Evolutionary conservation across 2,329 filamentous ascomycete species (phyloP).

Genomic region (Penicillium sp.): DNA sequence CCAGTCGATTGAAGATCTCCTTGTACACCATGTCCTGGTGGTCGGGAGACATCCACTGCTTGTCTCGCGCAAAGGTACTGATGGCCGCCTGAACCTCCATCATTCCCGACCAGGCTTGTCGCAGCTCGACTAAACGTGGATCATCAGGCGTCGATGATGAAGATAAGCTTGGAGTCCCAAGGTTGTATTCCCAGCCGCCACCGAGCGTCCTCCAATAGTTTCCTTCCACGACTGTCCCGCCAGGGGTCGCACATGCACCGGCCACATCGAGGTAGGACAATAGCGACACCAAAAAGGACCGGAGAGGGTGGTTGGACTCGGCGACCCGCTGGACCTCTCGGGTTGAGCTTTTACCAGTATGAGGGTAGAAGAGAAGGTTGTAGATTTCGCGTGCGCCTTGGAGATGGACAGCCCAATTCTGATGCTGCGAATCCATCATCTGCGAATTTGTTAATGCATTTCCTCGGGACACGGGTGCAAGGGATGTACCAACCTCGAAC

Average conservation of each 20-base stretch:
- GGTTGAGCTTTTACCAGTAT: slow-evolving; percentile 17
- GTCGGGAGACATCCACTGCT: slow-evolving; percentile 29
- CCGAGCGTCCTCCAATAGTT: slow-evolving; percentile 42
- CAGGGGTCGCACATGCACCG: slow-evolving; percentile 38
- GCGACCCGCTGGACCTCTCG: slow-evolving; percentile 30
- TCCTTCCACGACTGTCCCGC: slow-evolving; percentile 38
- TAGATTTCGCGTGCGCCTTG: slow-evolving; percentile 42
- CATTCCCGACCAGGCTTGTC: slow-evolving; percentile 32
- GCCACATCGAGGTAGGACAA: slow-evolving; percentile 43
- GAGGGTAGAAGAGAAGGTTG: slow-evolving; percentile 31
- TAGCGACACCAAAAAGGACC: slow-evolving; percentile 39
- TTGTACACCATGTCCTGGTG: slow-evolving; percentile 33
- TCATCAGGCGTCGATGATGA: slow-evolving; percentile 21
- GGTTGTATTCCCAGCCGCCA: slow-evolving; percentile 40
- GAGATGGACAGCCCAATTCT: slow-evolving; percentile 42
- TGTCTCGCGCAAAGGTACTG: slow-evolving; percentile 34
- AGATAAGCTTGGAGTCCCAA: slow-evolving; percentile 33
- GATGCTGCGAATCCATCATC: slow-evolving; percentile 41
- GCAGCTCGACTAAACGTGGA: slow-evolving; percentile 27
- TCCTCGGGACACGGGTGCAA: too few species aligned
- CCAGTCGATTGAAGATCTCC: slow-evolving; percentile 28
- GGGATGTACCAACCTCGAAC: slow-evolving; percentile 29
- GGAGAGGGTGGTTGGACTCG: slow-evolving; percentile 35
- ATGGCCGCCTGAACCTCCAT: slow-evolving; percentile 37
- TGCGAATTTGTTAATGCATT: slow-evolving; percentile 8